These are phyloP conservation scores for Trametes pubescens DNA, from an alignment of 1,284 basidiomycete genomes.

Conservation along the genomic window DNA sequence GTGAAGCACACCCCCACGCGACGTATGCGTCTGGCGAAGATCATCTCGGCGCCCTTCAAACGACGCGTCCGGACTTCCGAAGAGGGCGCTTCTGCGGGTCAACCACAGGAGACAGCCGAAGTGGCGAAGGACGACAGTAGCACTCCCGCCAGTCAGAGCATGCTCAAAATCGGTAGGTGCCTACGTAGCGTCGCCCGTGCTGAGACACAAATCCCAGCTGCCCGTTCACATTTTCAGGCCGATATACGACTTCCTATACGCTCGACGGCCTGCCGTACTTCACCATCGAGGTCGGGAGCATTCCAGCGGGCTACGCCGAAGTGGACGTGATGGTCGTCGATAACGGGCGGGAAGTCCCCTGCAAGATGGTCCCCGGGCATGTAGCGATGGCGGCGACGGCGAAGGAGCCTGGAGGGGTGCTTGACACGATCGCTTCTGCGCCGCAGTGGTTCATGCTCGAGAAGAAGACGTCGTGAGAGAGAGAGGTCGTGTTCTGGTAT, in stretches of 20 bases:
- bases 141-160: neutral
- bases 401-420: too few relatives aligned
- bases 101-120: neutral
- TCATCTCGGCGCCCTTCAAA: neutral
- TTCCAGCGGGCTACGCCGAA: conserved; percentile 48
- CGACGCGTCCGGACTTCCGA: neutral
- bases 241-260: conserved; percentile 1
- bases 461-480: too few relatives aligned
- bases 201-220: neutral
- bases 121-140: neutral
- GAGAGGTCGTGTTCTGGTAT: too few relatives aligned
- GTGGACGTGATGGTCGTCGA: conserved; percentile 51
- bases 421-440: too few relatives aligned
- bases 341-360: conserved; percentile 20
- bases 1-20: too few relatives aligned
- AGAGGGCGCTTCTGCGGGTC: neutral
- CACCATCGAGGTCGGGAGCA: conserved; percentile 40
- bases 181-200: too few relatives aligned
- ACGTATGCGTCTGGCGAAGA: neutral
- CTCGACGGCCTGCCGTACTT: conserved; percentile 49
- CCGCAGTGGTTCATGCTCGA: too few relatives aligned
- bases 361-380: too few relatives aligned
- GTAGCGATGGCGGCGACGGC: too few relatives aligned
- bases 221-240: neutral
- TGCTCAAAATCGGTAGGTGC: neutral